Conservation (phyloP, 306 rosid genomes). For the Quercus mongolica region DNA sequence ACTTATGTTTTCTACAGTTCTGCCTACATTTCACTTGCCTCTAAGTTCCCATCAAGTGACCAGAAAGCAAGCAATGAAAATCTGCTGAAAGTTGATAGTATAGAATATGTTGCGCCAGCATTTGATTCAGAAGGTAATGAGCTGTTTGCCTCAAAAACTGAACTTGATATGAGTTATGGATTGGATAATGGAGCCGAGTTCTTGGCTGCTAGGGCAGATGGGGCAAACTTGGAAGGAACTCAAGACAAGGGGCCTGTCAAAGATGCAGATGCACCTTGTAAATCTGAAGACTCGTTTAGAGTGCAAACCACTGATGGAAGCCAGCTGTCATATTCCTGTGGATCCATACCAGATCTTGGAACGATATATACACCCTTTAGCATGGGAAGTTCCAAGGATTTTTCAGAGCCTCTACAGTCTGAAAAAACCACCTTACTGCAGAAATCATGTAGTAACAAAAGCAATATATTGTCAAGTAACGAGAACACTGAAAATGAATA, state of each 20-base stretch:
- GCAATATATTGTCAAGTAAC: not conserved
- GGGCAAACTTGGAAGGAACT: not conserved
- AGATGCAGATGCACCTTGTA: no score
- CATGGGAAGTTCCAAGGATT: no score
- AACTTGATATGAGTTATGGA: not conserved
- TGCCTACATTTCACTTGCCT: conserved; percentile 65
- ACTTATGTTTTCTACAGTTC: conserved; percentile 33
- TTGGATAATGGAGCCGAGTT: not conserved
- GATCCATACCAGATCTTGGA: no score
- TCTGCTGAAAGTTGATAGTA: not conserved
- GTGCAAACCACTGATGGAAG: no score
- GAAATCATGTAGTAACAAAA: not conserved
- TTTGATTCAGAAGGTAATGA: not conserved
- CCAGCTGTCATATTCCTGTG: no score
- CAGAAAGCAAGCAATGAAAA: not conserved
- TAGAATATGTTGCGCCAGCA: not conserved
- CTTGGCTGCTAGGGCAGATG: not conserved
- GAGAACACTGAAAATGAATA: not conserved
- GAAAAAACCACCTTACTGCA: no score
- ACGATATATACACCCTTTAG: no score
- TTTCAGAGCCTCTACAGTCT: no score
- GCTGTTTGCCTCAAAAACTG: not conserved
- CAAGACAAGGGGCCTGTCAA: no score
- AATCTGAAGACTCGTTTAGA: no score
- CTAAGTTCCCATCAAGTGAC: conserved; percentile 37